Conservation (phyloP, 2,329 filamentous ascomycete species). For the Niveomyces coronatus region DNA sequence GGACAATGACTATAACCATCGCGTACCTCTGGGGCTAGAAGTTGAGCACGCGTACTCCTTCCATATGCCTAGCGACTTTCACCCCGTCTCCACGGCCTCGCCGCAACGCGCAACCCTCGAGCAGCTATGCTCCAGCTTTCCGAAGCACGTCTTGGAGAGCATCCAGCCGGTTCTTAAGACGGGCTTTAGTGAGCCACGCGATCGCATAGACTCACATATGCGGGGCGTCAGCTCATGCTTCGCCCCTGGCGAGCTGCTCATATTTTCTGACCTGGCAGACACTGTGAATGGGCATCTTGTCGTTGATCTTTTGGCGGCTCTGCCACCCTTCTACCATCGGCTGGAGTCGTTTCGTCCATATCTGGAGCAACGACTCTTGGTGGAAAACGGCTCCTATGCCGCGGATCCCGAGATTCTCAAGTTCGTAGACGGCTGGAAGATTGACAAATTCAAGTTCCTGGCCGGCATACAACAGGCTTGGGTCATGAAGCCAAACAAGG, state of each 20-base stretch:
- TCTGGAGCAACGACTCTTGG: slow-evolving; percentile 27
- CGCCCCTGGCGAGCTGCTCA: slow-evolving; percentile 25
- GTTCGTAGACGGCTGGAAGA: slow-evolving; percentile 35
- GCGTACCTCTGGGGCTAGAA: too few relatives aligned
- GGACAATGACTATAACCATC: too few relatives aligned
- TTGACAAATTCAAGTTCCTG: slow-evolving; percentile 49
- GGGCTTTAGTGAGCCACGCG: slow-evolving; percentile 3
- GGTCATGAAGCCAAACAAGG: slow-evolving; percentile 32
- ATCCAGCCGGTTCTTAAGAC: slow-evolving; percentile 34
- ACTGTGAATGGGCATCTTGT: slow-evolving; percentile 30
- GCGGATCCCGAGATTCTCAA: slow-evolving; percentile 18
- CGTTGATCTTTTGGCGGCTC: slow-evolving; percentile 34
- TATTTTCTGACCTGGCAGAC: slow-evolving; percentile 42
- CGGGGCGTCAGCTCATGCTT: slow-evolving; percentile 36
- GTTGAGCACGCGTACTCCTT: slow-evolving; percentile 1
- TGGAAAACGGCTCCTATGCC: slow-evolving; percentile 22
- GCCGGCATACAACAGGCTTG: slow-evolving; percentile 43
- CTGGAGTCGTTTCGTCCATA: slow-evolving; percentile 28
- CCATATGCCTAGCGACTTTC: slow-evolving; percentile 2
- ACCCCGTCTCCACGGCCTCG: slow-evolving; percentile 15
- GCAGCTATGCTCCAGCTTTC: slow-evolving; percentile 20
- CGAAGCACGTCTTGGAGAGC: slow-evolving; percentile 14
- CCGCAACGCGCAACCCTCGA: slow-evolving; percentile 11
- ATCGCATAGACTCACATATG: slow-evolving; percentile 29
- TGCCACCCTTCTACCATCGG: slow-evolving; percentile 30